phyloP scores from a whole-genome alignment of 148 eudicot species.

The Nepenthes mirabilis region DNA sequence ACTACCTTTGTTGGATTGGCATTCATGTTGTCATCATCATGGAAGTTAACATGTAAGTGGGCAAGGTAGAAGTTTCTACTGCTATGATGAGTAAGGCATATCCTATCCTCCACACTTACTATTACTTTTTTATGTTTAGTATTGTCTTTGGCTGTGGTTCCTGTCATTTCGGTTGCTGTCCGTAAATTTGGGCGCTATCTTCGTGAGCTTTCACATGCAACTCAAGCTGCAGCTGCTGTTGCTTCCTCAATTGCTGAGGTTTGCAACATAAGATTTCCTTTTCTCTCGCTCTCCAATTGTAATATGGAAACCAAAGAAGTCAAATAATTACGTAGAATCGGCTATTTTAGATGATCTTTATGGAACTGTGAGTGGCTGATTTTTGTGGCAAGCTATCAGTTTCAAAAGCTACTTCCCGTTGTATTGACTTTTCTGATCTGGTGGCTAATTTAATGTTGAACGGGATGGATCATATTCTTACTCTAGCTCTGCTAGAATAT shows the following conservation, averaged over 20 bases:
- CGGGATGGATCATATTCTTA: too few species aligned
- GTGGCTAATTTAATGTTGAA: too few species aligned
- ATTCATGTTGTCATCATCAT: slow-evolving; percentile 77
- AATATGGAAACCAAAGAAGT: too few species aligned
- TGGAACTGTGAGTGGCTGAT: too few species aligned
- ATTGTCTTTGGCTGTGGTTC: slow-evolving; percentile 73
- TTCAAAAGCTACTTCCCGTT: too few species aligned
- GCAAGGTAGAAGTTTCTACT: not conserved
- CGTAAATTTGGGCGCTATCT: slow-evolving; percentile 78
- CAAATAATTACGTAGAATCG: too few species aligned
- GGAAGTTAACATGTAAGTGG: slow-evolving; percentile 76
- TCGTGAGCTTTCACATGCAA: slow-evolving; percentile 76
- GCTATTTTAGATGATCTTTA: too few species aligned
- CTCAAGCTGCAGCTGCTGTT: slow-evolving; percentile 94
- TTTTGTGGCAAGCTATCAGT: too few species aligned
- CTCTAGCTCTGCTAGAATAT: too few species aligned
- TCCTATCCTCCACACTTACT: not conserved
- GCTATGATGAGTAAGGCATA: not conserved
- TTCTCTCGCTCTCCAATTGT: too few species aligned
- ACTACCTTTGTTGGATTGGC: slow-evolving; percentile 73
- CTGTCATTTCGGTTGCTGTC: slow-evolving; percentile 61
- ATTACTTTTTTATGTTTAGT: slow-evolving; percentile 26
- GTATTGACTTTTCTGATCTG: too few species aligned
- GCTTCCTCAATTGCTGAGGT: slow-evolving; percentile 97
- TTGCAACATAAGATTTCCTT: too few species aligned